Evolutionary conservation across 2,329 filamentous ascomycete species (phyloP).

Genomic region (Colletotrichum camelliae): DNA sequence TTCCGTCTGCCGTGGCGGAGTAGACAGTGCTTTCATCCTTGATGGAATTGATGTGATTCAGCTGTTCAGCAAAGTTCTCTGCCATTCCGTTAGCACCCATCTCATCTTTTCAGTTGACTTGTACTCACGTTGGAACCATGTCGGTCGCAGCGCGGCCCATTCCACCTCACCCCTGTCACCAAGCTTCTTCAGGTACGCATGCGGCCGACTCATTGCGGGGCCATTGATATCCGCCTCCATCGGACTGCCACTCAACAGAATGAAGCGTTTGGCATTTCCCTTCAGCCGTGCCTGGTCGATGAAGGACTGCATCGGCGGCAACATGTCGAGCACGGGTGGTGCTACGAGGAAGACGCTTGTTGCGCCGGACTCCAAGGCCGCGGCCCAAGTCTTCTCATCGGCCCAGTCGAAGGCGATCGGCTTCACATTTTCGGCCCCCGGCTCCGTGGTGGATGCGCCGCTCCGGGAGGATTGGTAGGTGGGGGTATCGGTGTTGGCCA

Average conservation of each 20-base stretch:
- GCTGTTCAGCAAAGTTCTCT: constrained; percentile 50
- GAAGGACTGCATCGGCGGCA: constrained; percentile 42
- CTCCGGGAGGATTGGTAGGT: constrained; percentile 43
- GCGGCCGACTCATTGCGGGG: constrained; percentile 38
- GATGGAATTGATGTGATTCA: constrained; percentile 32
- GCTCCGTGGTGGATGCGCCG: constrained; percentile 25
- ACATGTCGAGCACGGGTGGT: constrained; percentile 36
- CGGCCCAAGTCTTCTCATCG: constrained; percentile 43
- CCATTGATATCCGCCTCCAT: constrained; percentile 36
- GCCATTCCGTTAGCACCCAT: background rate
- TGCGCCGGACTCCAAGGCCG: constrained; percentile 31
- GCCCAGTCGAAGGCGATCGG: constrained; percentile 50
- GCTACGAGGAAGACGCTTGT: constrained; percentile 44
- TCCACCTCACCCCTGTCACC: constrained; percentile 39
- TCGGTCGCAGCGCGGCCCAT: constrained; percentile 49
- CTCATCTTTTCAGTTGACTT: background rate
- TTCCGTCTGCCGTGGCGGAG: constrained; percentile 47
- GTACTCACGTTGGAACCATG: constrained; percentile 52
- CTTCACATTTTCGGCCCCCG: constrained; percentile 12
- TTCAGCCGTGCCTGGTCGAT: constrained; percentile 42
- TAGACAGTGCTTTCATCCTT: constrained; percentile 44
- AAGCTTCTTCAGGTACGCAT: constrained; percentile 41
- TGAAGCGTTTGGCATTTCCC: constrained; percentile 44
- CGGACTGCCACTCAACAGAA: constrained; percentile 45
- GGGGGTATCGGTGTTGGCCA: constrained; percentile 32